Conservation (phyloP, 495 filamentous ascomycete species). For the Sporormia fimetaria region DNA sequence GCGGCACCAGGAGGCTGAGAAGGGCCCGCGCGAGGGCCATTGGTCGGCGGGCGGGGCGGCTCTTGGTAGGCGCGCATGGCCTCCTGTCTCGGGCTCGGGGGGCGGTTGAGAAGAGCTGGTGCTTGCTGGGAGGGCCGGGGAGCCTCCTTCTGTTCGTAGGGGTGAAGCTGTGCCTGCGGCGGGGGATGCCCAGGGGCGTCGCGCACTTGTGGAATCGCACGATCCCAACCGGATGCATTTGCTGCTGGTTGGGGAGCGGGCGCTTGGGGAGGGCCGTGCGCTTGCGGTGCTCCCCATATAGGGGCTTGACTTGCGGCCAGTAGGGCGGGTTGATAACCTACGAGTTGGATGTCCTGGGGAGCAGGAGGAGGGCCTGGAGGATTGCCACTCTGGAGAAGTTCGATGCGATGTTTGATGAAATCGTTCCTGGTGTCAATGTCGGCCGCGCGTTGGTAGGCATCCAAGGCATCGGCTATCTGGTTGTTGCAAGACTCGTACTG, state of each 20-base stretch:
- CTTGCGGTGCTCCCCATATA: slow-evolving; percentile 53
- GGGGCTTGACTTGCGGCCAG: slow-evolving; percentile 64
- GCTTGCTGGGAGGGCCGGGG: slow-evolving; percentile 43
- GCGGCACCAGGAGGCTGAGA: slow-evolving; percentile 7
- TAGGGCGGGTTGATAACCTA: slow-evolving; percentile 35
- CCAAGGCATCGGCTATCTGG: slow-evolving; percentile 89
- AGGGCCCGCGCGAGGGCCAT: slow-evolving; percentile 11
- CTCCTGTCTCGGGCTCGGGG: slow-evolving; percentile 48
- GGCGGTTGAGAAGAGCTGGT: slow-evolving; percentile 51
- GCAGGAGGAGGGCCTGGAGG: slow-evolving; percentile 57
- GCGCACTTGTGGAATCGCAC: slow-evolving; percentile 61
- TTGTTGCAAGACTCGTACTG: slow-evolving; percentile 99
- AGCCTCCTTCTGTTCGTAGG: slow-evolving; percentile 65
- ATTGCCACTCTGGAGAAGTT: slow-evolving; percentile 68
- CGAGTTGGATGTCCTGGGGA: slow-evolving; percentile 66
- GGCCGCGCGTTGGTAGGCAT: slow-evolving; percentile 88
- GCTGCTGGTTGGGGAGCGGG: slow-evolving; percentile 30
- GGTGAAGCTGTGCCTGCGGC: slow-evolving; percentile 54
- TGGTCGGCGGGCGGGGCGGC: slow-evolving; percentile 44
- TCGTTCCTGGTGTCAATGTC: slow-evolving; percentile 88
- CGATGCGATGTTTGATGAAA: slow-evolving; percentile 90
- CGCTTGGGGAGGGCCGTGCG: slow-evolving; percentile 49
- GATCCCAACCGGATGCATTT: slow-evolving; percentile 55
- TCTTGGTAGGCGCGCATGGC: slow-evolving; percentile 64
- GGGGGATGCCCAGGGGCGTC: slow-evolving; percentile 57